Evolutionary conservation across 2,329 filamentous ascomycete genomes (phyloP), one percentile per base, ranked within the genome.

Genomic region (Xylaria sp.): DNA sequence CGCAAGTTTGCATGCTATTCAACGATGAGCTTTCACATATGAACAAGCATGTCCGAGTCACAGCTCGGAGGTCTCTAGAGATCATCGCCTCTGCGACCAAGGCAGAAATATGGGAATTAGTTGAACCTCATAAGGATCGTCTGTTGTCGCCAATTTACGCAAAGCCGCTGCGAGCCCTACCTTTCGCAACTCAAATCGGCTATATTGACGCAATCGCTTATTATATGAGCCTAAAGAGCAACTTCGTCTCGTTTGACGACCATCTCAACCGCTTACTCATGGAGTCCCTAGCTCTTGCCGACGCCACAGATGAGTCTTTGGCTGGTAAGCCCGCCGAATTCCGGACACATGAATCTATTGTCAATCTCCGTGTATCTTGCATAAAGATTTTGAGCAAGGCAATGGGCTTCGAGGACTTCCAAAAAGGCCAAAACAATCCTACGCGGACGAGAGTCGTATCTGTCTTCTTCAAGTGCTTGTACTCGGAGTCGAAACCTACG

Each of bases 131-230:
- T 75, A 97, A 96, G 80, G 94, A 98, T 67, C 88, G 93, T 36
- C 86, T 98, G 42, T 84, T 98, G n/a, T 87, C 90, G 68, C 93
- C 94, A 0, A 98, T 99, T 56, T 99, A 96, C 82, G 93, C 93
- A 73, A 99, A 99, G 79, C 96, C 96, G 14, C 82, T 99, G 21
- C 89, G 96, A 69, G 97, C 96, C 0, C 83, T 99, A 69, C 96
- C 96, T 0, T 99, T 99, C 77, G 87, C 93, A 4, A 95, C 93
- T 2, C 97, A 99, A 81, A 99, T 99, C 73, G 97, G 96, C 3
- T 98, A 97, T 77, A 98, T 99, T 73, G 97, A 99, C 78, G 96
- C 96, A 0, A 94, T 99, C 77, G 97, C 93, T 0, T 99, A 97
- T 80, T 97, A 97, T 77, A 88, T 99, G 82, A 91, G 91, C 65